These are phyloP conservation scores for Purpureocillium takamizusanense DNA, from an alignment of 2,329 filamentous ascomycete species.

Conservation along the genomic window DNA sequence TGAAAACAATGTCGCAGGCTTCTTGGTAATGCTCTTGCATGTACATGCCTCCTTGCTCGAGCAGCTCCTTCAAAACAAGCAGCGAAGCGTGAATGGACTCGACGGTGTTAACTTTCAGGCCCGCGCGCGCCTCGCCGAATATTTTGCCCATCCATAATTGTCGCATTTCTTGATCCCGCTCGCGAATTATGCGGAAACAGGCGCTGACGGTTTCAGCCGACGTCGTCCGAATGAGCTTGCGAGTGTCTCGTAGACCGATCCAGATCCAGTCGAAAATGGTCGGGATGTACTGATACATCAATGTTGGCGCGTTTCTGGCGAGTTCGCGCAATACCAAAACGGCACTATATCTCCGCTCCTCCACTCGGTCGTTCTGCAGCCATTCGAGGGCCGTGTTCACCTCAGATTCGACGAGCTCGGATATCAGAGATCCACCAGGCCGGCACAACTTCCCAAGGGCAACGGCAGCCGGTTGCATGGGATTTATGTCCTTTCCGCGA, in stretches of 20 bases:
- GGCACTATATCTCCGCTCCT: conserved; percentile 87
- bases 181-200: conserved; percentile 91
- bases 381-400: conserved; percentile 95
- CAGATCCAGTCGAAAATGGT: conserved; percentile 94
- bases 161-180: conserved; percentile 82
- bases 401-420: conserved; percentile 91
- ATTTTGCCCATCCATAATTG: conserved; percentile 85
- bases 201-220: conserved; percentile 89
- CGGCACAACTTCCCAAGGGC: conserved; percentile 85
- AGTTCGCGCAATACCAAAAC: conserved; percentile 86
- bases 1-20: conserved; percentile 84
- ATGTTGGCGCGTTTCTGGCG: conserved; percentile 82
- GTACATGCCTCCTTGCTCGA: conserved; percentile 96
- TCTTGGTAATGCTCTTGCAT: conserved; percentile 94
- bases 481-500: conserved; percentile 80
- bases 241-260: conserved; percentile 83
- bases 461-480: conserved; percentile 83
- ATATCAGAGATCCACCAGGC: conserved; percentile 87
- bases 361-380: conserved; percentile 89
- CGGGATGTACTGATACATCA: conserved; percentile 93
- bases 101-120: conserved; percentile 70
- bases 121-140: conserved; percentile 73
- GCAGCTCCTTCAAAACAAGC: conserved; percentile 82
- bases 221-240: conserved; percentile 84
- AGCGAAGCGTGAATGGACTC: conserved; percentile 93